phyloP scores from a whole-genome alignment of 495 filamentous ascomycete species.

The Talaromyces wortmannii region DNA sequence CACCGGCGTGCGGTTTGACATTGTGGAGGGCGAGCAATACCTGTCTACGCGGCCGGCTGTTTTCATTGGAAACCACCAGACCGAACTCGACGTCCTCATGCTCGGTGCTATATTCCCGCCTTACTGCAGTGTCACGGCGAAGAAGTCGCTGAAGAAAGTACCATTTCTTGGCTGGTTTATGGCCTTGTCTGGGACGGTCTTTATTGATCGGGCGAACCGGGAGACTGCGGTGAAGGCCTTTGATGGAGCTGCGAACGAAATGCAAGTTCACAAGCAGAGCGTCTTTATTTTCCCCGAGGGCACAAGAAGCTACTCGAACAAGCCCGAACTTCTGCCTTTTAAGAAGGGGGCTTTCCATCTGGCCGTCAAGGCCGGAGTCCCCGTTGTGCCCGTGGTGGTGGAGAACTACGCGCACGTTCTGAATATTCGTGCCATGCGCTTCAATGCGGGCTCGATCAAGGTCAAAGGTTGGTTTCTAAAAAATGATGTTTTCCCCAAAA shows the following conservation, averaged over 20 bases:
- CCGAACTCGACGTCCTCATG: slow-evolving; percentile 89
- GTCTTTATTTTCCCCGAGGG: slow-evolving; percentile 95
- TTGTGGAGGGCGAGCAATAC: slow-evolving; percentile 59
- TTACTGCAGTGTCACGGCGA: slow-evolving; percentile 90
- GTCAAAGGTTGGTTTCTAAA: slow-evolving; percentile 59
- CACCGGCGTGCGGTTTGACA: slow-evolving; percentile 73
- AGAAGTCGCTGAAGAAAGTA: slow-evolving; percentile 70
- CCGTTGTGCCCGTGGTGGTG: slow-evolving; percentile 80
- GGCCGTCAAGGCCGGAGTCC: slow-evolving; percentile 87
- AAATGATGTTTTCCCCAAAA: not conserved
- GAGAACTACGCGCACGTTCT: slow-evolving; percentile 82
- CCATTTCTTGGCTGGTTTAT: slow-evolving; percentile 98
- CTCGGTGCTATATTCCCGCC: slow-evolving; percentile 81
- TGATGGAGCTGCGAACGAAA: slow-evolving; percentile 71
- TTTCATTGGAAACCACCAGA: slow-evolving; percentile 91
- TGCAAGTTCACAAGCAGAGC: slow-evolving; percentile 67
- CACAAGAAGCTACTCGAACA: slow-evolving; percentile 79
- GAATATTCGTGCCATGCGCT: slow-evolving; percentile 59
- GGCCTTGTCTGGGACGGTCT: slow-evolving; percentile 80
- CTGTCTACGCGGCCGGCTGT: slow-evolving; percentile 75
- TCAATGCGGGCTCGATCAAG: slow-evolving; percentile 69
- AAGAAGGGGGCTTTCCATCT: slow-evolving; percentile 99
- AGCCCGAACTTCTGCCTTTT: slow-evolving; percentile 77
- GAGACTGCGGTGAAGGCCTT: slow-evolving; percentile 80
- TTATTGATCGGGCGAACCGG: slow-evolving; percentile 84